Percentiles rank a stretch among this genome's conserved stretches.
These are phyloP conservation scores for Scalesia atractyloides DNA, from an alignment of 129 eudicot species.

Conservation along the genomic window DNA sequence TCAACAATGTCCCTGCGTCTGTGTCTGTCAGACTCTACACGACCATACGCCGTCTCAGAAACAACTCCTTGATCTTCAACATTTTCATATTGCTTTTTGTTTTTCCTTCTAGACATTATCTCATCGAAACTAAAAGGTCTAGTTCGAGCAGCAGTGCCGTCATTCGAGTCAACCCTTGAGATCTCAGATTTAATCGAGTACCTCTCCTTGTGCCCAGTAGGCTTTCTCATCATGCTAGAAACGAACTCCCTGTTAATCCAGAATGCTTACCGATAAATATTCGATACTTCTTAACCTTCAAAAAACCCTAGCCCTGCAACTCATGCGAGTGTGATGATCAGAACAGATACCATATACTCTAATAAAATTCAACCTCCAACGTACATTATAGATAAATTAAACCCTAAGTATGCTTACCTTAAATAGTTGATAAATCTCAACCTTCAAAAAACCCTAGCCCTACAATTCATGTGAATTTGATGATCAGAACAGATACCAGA, in stretches of 20 bases:
- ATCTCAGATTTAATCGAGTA: constrained; percentile 33
- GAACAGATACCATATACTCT: background rate
- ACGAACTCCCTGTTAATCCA: constrained; percentile 17
- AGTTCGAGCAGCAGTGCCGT: constrained; percentile 87
- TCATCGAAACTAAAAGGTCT: constrained; percentile 85
- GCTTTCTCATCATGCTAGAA: constrained; percentile 50
- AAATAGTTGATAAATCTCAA: background rate
- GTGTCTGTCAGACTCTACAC: constrained; percentile 34
- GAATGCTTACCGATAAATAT: background rate
- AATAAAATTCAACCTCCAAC: constrained; percentile 11
- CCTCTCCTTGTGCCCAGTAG: constrained; percentile 51
- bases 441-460: constrained; percentile 16
- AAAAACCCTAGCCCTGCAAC: constrained; percentile 17
- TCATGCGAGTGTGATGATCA: background rate
- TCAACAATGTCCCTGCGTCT: constrained; percentile 32
- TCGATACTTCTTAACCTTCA: constrained; percentile 3
- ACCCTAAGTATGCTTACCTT: background rate
- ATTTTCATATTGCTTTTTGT: constrained; percentile 44
- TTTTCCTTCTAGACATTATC: constrained; percentile 73
- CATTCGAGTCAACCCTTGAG: constrained; percentile 36
- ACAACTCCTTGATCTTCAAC: constrained; percentile 29
- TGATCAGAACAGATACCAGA: constrained; percentile 8
- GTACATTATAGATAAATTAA: background rate
- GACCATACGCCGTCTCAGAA: constrained; percentile 29
- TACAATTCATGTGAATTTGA: background rate